phyloP scores from a whole-genome alignment of 1,139 yeast species.

The Saccharomyces pastorianus region DNA sequence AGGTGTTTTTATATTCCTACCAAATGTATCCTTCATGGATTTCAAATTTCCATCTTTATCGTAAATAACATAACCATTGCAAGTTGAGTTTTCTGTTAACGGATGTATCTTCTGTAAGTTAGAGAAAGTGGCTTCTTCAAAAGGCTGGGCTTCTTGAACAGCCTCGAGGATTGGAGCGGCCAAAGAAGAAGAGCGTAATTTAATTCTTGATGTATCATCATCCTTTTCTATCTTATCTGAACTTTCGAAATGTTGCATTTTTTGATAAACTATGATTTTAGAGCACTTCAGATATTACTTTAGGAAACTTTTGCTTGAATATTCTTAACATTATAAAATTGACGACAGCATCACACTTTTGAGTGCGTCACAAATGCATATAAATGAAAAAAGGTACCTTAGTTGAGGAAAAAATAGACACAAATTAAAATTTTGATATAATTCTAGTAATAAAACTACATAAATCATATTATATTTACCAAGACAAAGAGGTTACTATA shows the following conservation, averaged over 20 bases:
- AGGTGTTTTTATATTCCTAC: slow-evolving; percentile 61
- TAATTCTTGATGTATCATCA: not conserved
- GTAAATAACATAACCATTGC: slow-evolving; percentile 5
- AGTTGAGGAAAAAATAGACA: not conserved
- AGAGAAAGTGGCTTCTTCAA: slow-evolving; percentile 56
- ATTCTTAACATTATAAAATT: not conserved
- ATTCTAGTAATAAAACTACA: not conserved
- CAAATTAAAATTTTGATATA: not conserved
- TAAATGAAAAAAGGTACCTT: not conserved
- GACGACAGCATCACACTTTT: not conserved
- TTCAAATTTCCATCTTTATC: slow-evolving; percentile 21
- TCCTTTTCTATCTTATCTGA: not conserved
- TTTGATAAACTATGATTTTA: not conserved
- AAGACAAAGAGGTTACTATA: no score
- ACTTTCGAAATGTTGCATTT: not conserved
- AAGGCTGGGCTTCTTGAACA: slow-evolving; percentile 92
- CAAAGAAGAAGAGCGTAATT: not conserved
- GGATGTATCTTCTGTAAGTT: slow-evolving; percentile 21
- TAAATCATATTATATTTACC: no score
- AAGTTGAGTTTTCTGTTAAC: slow-evolving; percentile 14
- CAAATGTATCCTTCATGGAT: slow-evolving; percentile 68
- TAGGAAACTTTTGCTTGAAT: not conserved
- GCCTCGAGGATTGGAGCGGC: slow-evolving; percentile 50
- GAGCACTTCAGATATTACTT: not conserved
- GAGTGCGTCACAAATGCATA: not conserved